Percentiles rank a stretch among this genome's conserved stretches.
phyloP scores from a whole-genome alignment of 371 early-diverging fungal genomes.

The Nematocida ironsii region DNA sequence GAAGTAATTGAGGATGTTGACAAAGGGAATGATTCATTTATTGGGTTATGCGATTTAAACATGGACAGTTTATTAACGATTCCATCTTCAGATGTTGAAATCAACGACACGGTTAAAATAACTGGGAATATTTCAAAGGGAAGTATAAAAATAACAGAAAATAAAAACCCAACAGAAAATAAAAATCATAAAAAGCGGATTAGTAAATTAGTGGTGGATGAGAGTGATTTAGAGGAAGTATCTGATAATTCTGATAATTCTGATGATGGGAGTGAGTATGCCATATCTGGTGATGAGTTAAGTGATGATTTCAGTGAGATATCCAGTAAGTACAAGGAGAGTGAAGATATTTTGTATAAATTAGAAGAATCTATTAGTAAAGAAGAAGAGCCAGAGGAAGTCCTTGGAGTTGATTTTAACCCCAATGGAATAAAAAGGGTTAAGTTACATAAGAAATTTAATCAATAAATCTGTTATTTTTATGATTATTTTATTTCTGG shows the following conservation, averaged over 20 bases:
- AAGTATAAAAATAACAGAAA: background rate
- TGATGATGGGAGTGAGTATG: background rate
- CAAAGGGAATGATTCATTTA: conserved; percentile 29
- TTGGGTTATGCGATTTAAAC: conserved; percentile 23
- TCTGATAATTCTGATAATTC: background rate
- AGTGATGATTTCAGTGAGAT: conserved; percentile 3
- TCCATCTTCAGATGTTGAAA: background rate
- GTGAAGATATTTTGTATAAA: background rate
- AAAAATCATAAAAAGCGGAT: background rate
- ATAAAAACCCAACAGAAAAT: background rate
- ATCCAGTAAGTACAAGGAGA: conserved; percentile 1
- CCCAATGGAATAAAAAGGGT: conserved; percentile 2
- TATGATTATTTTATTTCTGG: too few species aligned
- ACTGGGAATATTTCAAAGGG: background rate
- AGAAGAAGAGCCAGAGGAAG: conserved; percentile 5
- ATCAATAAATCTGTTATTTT: too few species aligned
- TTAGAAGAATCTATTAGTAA: too few species aligned
- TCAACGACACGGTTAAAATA: background rate
- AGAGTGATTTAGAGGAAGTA: background rate
- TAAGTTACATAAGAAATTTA: background rate
- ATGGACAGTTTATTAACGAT: conserved; percentile 28
- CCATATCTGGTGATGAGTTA: background rate
- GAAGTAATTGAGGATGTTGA: conserved; percentile 5
- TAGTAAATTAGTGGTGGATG: background rate
- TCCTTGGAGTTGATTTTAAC: background rate